Conservation (phyloP, 2,329 filamentous ascomycete genomes). For the Paecilomyces formosus region DNA sequence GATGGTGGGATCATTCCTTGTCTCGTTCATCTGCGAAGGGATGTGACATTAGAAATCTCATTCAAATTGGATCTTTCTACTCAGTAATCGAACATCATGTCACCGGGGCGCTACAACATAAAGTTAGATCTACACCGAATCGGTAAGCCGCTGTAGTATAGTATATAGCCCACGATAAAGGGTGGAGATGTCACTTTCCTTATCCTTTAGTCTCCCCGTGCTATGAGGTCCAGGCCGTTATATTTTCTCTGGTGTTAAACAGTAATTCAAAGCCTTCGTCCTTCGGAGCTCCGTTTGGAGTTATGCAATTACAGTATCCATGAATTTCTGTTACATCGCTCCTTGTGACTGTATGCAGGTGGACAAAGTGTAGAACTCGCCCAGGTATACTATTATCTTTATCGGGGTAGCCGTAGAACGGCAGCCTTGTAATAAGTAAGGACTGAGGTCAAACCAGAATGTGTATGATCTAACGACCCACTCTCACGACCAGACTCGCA, state of each 20-base stretch:
- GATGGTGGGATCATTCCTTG: neutral
- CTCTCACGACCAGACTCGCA: neutral
- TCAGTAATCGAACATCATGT: no score
- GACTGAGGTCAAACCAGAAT: neutral
- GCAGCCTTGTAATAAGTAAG: neutral
- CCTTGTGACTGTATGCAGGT: neutral
- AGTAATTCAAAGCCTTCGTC: neutral
- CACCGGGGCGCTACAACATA: no score
- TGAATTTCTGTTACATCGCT: neutral
- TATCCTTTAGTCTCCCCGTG: no score
- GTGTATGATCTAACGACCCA: neutral
- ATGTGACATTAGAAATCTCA: neutral
- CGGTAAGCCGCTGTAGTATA: no score
- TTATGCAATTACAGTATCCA: neutral
- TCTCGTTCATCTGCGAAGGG: neutral
- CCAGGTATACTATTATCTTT: neutral
- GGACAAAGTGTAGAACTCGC: neutral
- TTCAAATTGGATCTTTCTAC: no score
- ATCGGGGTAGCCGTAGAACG: neutral
- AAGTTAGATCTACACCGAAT: no score
- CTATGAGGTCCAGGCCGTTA: neutral
- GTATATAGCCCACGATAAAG: no score
- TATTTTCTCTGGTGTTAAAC: neutral
- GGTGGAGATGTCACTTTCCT: no score
- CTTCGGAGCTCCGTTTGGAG: neutral